These are phyloP conservation scores for Xylariaceae sp. DNA, from an alignment of 2,329 filamentous ascomycete genomes.

Conservation along the genomic window DNA sequence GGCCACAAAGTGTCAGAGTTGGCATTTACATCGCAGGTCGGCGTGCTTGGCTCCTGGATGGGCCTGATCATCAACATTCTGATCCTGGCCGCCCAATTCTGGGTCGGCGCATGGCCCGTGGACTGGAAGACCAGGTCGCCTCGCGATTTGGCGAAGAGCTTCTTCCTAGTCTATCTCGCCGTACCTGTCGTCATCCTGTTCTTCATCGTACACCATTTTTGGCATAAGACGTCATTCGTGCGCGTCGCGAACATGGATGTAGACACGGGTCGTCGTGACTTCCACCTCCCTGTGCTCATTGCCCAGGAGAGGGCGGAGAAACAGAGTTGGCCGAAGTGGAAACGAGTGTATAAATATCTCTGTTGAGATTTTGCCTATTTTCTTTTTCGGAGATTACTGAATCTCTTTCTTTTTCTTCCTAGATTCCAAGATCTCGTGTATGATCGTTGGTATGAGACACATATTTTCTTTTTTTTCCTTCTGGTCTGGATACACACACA, in stretches of 20 bases:
- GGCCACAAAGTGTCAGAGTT: constrained; percentile 70
- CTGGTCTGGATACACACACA: neutral
- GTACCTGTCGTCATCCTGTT: constrained; percentile 62
- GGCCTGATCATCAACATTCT: constrained; percentile 71
- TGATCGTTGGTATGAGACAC: too few species aligned
- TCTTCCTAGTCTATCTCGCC: constrained; percentile 69
- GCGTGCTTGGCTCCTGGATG: constrained; percentile 72
- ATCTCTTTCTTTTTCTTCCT: neutral
- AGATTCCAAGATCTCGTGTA: too few species aligned
- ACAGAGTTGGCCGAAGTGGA: constrained; percentile 68
- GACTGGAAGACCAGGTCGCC: constrained; percentile 44
- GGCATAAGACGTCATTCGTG: constrained; percentile 63
- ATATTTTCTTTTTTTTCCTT: neutral
- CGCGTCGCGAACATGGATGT: constrained; percentile 74
- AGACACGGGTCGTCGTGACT: constrained; percentile 75
- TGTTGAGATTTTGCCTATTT: constrained; percentile 45
- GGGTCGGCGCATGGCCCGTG: constrained; percentile 76
- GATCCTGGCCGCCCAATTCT: constrained; percentile 80
- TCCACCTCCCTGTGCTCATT: constrained; percentile 73
- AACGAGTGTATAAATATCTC: constrained; percentile 66
- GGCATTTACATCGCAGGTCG: constrained; percentile 75
- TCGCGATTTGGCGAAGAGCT: constrained; percentile 51
- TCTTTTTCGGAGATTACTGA: constrained; percentile 1
- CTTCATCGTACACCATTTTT: constrained; percentile 72
- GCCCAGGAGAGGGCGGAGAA: constrained; percentile 75